Conservation (phyloP, 306 rosid genomes). For the Malus sylvestris region DNA sequence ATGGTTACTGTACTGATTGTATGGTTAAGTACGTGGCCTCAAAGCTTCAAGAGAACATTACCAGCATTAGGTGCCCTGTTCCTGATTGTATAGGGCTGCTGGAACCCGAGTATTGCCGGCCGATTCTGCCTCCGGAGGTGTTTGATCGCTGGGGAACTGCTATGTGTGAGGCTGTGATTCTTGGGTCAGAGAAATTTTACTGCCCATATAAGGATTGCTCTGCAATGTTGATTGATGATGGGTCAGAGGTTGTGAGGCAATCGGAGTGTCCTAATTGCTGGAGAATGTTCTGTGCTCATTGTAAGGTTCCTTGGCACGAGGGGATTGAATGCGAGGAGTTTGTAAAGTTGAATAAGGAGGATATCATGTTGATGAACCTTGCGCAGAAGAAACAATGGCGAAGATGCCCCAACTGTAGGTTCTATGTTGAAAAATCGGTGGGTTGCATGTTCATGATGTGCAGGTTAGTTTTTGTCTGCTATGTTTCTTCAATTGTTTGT, state of each 20-base stretch:
- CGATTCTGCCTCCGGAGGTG: slow-evolving; percentile 31
- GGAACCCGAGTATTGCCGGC: slow-evolving; percentile 35
- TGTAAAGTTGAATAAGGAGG: slow-evolving; percentile 29
- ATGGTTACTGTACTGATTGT: slow-evolving; percentile 47
- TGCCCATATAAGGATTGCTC: slow-evolving; percentile 65
- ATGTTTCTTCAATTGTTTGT: not conserved
- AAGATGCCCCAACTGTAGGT: slow-evolving; percentile 49
- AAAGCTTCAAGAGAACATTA: slow-evolving; percentile 36
- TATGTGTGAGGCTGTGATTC: slow-evolving; percentile 28
- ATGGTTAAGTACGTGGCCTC: slow-evolving; percentile 39
- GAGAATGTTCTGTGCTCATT: slow-evolving; percentile 53
- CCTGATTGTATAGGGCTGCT: slow-evolving; percentile 29
- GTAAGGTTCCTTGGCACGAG: slow-evolving; percentile 57
- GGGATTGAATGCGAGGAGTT: slow-evolving; percentile 38
- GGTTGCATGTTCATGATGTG: slow-evolving; percentile 10
- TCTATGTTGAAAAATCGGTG: slow-evolving; percentile 32
- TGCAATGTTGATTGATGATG: slow-evolving; percentile 30
- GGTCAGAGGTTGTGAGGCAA: slow-evolving; percentile 5
- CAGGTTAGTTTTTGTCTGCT: slow-evolving; percentile 2
- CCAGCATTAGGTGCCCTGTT: slow-evolving; percentile 40
- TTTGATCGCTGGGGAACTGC: slow-evolving; percentile 40
- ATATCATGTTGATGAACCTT: slow-evolving; percentile 25
- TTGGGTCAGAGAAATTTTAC: slow-evolving; percentile 15
- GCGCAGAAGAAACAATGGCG: slow-evolving; percentile 34
- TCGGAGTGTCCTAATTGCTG: slow-evolving; percentile 53